Base-by-base conservation (phyloP, 768 basidiomycete species). In the Boletus rufocinnamomeus region DNA sequence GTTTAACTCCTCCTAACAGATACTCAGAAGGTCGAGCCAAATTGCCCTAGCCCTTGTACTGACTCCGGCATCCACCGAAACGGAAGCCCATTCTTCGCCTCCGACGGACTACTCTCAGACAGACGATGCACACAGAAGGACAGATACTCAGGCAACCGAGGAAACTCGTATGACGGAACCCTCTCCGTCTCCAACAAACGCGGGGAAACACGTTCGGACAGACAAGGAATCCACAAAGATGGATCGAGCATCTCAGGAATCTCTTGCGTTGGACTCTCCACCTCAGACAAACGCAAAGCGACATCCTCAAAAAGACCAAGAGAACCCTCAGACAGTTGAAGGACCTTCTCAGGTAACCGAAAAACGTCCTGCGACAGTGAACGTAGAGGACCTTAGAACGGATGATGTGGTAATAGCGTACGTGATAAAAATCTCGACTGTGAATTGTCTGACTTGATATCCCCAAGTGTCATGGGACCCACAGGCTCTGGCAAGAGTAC, bases 391-490 rank as follows among this genome's bases (percentile, higher is more conserved):
- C 11, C 48, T 53, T 14, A 6, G 2, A 9, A n/a, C 32, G 38
- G 50, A 58, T 9, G 60, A 62, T 38, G 19, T 58, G 1, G 52
- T 62, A 14, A 54, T 58, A 54, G 62, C 52, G 62, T 62, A 19
- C 10, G 63, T 65, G 38, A 19, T 37, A 1, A 30, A 27, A 34
- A 21, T 45, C 10, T 38, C 1, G 16, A 23, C 2, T 0, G 5
- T 28, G 8, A 40, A 32, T 4, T 30, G n/a, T 47, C 47, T 50
- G 19, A 56, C 13, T 52, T 14, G 3, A n/a, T 11, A 17, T 46
- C 2, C 2, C n/a, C 1, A n/a, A 69, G 67, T 23, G 45, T 62
- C 28, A 61, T 66, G 60, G 67, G 64, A 3, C 64, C 67, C 6
- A 69, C 64, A n/a, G 62, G 61, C 37, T 52, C 37, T n/a, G 50